phyloP scores from a whole-genome alignment of 352 stramenopile genomes.

The Phytophthora sansomeana region DNA sequence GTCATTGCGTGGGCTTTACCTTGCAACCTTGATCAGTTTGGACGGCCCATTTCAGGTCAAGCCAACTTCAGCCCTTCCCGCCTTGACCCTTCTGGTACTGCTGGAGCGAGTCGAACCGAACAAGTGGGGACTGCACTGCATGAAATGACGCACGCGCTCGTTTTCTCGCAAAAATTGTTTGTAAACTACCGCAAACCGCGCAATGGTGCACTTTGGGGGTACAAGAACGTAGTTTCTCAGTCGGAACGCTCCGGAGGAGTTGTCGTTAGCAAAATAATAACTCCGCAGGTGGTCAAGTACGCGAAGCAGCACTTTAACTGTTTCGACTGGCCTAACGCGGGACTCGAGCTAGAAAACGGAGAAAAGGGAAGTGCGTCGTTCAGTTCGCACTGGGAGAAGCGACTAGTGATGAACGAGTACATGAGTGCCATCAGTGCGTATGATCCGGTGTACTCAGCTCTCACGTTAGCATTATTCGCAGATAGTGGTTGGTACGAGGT shows the following conservation, averaged over 20 bases:
- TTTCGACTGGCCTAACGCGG: conserved; percentile 65
- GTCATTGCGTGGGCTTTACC: conserved; percentile 84
- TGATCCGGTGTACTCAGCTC: conserved; percentile 74
- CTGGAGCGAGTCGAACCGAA: conserved; percentile 50
- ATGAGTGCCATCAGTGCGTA: conserved; percentile 84
- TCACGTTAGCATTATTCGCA: conserved; percentile 82
- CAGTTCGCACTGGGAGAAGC: conserved; percentile 88
- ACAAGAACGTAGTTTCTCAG: conserved; percentile 72
- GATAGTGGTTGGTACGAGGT: conserved; percentile 87
- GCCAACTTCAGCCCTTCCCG: conserved; percentile 80
- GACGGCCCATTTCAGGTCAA: conserved; percentile 79
- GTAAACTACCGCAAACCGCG: conserved; percentile 66
- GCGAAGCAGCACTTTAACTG: conserved; percentile 84
- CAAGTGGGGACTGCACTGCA: conserved; percentile 82
- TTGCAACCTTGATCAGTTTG: conserved; percentile 84
- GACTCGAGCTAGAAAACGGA: conserved; percentile 79
- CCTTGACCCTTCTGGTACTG: conserved; percentile 54
- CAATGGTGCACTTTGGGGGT: conserved; percentile 65
- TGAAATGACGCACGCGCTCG: conserved; percentile 86
- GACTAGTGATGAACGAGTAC: conserved; percentile 83
- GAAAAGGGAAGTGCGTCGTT: conserved; percentile 64
- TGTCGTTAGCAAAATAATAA: conserved; percentile 79
- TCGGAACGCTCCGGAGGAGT: conserved; percentile 52
- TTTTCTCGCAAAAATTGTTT: conserved; percentile 77
- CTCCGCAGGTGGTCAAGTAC: conserved; percentile 68